Evolutionary conservation across 1,284 basidiomycete species (phyloP), one percentile per base, ranked within the genome.

Genomic region (Cystobasidiaceae sp.): DNA sequence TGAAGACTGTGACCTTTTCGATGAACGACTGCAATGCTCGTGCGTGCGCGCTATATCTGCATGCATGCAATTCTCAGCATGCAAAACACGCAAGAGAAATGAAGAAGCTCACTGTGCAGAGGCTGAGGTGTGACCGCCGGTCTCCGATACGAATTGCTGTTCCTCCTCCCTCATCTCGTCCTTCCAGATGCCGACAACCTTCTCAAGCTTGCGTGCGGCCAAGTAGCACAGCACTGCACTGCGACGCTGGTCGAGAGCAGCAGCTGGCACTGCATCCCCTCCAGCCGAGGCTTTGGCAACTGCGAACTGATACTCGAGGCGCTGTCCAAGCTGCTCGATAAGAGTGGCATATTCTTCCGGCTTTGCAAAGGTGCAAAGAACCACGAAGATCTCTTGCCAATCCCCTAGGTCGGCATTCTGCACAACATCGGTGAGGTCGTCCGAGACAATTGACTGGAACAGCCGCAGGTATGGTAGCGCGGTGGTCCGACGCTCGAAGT

Each of bases 381-480:
- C 91, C 49, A 97, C 93, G 73, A 98, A 97, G 65, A 94, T 90
- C 77, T 97, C 94, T 70, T 89, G 86, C 96, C 94, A 98, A 76
- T 98, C 93, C 61, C 84, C 81, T 43, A 97, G 77, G 73, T 98
- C 93, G 17, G 93, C 94, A 73, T 97, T 96, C 76, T 96, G 92
- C 1, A 96, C 92, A 65, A 97, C 86, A 78, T 96, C 92, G 43
- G 85, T 82, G 13, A 98, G 84, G 73, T 97, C 93, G 74, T 93
- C 87, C 56, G 87, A 88, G 66, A 97, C 91, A 73, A 98, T 92
- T 25, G 88, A 91, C 77, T 97, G 92, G 84, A 94, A 92, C 5
- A 98, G 83, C 34, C 94, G 89, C 25, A 97, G 84, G 78, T 97
- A 97, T 0, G 93, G 91, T 21, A 89, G 79, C 6, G 84, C 79